Base-by-base conservation (phyloP, 2,329 filamentous ascomycete genomes). In the Coniochaeta pulveracea region DNA sequence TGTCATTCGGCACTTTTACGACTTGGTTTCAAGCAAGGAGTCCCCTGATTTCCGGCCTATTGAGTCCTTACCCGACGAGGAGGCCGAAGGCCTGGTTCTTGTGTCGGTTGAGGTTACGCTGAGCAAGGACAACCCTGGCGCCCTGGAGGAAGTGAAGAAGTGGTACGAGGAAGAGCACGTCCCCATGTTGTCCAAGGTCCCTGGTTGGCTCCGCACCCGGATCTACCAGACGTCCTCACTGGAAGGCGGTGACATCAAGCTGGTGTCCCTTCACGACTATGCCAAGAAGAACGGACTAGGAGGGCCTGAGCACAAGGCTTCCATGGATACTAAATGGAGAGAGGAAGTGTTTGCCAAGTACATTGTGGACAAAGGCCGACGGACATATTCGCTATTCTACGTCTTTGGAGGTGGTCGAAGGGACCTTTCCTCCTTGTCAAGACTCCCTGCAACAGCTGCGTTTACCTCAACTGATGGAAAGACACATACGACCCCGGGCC, bases 101-200 rank as follows among this genome's bases (percentile, higher is more conserved):
- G 61, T 85, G 3, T 66, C 73, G 1, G 70, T 81, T 2, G 69
- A 72, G 30, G 60, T 82, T 6, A 64, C 60, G 1, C 56, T 80
- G 11, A 43, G 42, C 16, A 62, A 70, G 6, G 58, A 60, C 9
- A 49, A 51, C n/a, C 62, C 68, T 2, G 51, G 49, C 5, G 71
- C 72, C 1, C 59, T 61, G 17, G 66, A 70, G 15, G 47, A 43
- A 1, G 66, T 79, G 27, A 64, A 78, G 35, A 73, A 66, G 49
- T 93, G 83, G 83, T 81, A 83, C 48, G 58, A 69, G 19, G 73
- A 86, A 40, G 83, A 91, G 51, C 83, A 91, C 51, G 65, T 80
- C 14, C 64, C 67, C 3, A 69, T 86, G 68, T 51, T 93, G 37
- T 63, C 77, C 40, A 80, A 80, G 47, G 69, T 88, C 0, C 79